Evolutionary conservation across 805 yeast genomes (phyloP), one percentile per base, ranked within the genome.

Genomic region (Clavispora vitiphila): DNA sequence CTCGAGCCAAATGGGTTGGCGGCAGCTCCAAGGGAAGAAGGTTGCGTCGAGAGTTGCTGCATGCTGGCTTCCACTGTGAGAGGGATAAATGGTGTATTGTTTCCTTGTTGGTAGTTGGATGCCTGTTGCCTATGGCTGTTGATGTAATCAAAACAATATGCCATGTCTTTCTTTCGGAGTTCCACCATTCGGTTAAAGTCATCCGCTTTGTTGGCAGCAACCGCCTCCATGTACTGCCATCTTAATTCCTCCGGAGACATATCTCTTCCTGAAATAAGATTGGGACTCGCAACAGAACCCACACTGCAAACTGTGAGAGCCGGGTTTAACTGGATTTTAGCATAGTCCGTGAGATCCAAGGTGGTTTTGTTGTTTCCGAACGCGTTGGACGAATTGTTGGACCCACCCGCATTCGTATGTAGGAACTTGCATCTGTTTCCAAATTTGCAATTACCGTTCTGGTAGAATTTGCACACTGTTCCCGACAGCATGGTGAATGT

Each of bases 211-310:
- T 71, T 71, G 12, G 55, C 54, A 4, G 60, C 52, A 35, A 53
- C 60, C 0, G 81, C 77, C 39, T 69, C 68, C 46, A 64, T 58
- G 44, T 62, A 76, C 45, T 71, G 69, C 39, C 71, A 58, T 41
- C 84, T 58, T 15, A 67, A 59, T 49, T 80, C 84, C 44, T 78
- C 84, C 18, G 60, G 63, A 0, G 83, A 77, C 18, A 71, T 54
- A 46, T 80, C 84, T 51, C 85, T 60, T 1, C 72, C 76, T 2
- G 61, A 49, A 8, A 79, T 74, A 32, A 80, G 51, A 49, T 75
- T 77, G 35, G 67, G 64, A 8, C 67, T 65, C 0, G 77, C 76
- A 1, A 80, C 80, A 3, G 56, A 54, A 1, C 65, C 69, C n/a
- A 75, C 53, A 20, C 83, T 77, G 55, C 72, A 76, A 1, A 74